Conservation (phyloP, 805 yeast genomes). For the Candida maltosa region DNA sequence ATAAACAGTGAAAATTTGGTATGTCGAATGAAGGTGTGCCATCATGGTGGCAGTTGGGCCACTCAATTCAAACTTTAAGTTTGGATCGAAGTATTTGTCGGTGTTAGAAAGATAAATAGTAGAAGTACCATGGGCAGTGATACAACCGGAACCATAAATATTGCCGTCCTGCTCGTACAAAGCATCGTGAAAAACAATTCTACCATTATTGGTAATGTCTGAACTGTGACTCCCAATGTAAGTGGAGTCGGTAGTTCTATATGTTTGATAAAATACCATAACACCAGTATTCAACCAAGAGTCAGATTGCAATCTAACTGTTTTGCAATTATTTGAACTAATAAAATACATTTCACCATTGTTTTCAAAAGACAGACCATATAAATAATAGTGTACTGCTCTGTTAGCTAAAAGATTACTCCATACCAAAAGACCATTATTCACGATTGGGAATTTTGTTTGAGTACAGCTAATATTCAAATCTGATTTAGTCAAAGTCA, state of each 20-base stretch:
- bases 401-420: conserved; percentile 15
- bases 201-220: conserved; percentile 21
- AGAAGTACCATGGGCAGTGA: conserved; percentile 15
- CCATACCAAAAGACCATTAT: conserved; percentile 20
- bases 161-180: conserved; percentile 17
- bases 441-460: conserved; percentile 10
- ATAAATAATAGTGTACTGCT: conserved; percentile 16
- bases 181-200: conserved; percentile 22
- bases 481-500: conserved; percentile 8
- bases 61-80: conserved; percentile 17
- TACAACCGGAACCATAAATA: conserved; percentile 24
- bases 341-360: conserved; percentile 23
- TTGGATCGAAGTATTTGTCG: conserved; percentile 10
- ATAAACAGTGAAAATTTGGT: conserved; percentile 18
- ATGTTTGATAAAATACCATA: conserved; percentile 13
- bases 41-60: conserved; percentile 14
- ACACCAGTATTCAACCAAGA: conserved; percentile 17
- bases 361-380: conserved; percentile 16
- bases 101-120: conserved; percentile 12
- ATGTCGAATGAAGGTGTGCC: conserved; percentile 11
- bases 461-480: conserved; percentile 15
- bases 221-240: conserved; percentile 13
- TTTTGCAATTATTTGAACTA: conserved; percentile 18
- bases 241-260: conserved; percentile 11
- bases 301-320: conserved; percentile 10